Conservation (phyloP, 1,284 basidiomycete genomes). For the Psilocybe mexicana region DNA sequence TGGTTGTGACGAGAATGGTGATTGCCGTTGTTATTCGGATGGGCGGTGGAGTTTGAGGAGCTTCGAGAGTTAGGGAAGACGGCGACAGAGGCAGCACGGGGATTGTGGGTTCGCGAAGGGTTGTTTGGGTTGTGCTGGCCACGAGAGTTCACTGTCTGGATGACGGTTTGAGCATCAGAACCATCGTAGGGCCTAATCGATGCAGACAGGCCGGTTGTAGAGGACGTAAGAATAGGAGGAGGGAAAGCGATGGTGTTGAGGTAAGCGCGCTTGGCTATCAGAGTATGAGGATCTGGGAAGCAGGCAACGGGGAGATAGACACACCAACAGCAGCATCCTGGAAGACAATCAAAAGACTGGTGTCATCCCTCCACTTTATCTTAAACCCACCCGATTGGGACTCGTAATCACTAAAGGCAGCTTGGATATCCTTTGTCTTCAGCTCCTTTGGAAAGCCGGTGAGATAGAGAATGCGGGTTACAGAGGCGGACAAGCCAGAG, state of each 20-base stretch:
- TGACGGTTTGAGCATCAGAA: slow-evolving; percentile 88
- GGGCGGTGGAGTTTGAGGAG: slow-evolving; percentile 36
- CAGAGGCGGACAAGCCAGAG: slow-evolving; percentile 85
- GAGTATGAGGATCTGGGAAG: slow-evolving; percentile 7
- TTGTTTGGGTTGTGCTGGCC: slow-evolving; percentile 57
- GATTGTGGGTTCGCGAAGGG: slow-evolving; percentile 66
- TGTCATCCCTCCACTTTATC: slow-evolving; percentile 99
- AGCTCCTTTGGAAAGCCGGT: slow-evolving; percentile 92
- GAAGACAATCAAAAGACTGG: slow-evolving; percentile 94
- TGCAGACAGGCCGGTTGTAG: slow-evolving; percentile 54
- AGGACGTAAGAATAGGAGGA: slow-evolving; percentile 66
- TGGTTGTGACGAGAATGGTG: slow-evolving; percentile 34
- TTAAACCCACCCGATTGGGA: slow-evolving; percentile 88
- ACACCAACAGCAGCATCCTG: slow-evolving; percentile 79
- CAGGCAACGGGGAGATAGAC: slow-evolving; percentile 32
- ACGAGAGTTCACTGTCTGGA: slow-evolving; percentile 82
- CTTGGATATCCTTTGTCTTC: slow-evolving; percentile 96
- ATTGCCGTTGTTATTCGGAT: slow-evolving; percentile 35
- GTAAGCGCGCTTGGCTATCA: slow-evolving; percentile 86
- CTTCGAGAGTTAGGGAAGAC: slow-evolving; percentile 54
- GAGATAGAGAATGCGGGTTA: slow-evolving; percentile 92
- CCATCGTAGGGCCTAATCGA: slow-evolving; percentile 91
- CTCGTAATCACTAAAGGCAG: slow-evolving; percentile 91
- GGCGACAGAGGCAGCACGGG: slow-evolving; percentile 69
- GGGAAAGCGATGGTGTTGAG: slow-evolving; percentile 83